Base-by-base conservation (phyloP, 2,329 filamentous ascomycete genomes). In the Amylocarpus encephaloides region DNA sequence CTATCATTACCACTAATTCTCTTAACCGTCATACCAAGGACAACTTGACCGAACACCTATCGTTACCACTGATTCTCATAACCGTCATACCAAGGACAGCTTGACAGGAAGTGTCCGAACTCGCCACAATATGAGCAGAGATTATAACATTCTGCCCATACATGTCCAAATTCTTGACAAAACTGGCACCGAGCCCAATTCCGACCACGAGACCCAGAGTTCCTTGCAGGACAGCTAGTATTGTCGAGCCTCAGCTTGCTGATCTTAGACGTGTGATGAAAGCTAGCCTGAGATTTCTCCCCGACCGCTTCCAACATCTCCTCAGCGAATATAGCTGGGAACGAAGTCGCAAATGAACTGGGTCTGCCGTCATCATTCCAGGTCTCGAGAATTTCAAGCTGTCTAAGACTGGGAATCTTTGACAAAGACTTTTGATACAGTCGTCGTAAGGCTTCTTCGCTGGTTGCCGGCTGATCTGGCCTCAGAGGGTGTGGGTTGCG, bases 91-190 rank as follows among this genome's bases (percentile, higher is more conserved):
- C n/a, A n/a, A n/a, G n/a, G n/a, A n/a, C n/a, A n/a, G n/a, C n/a
- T n/a, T n/a, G n/a, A n/a, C n/a, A n/a, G n/a, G n/a, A n/a, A 48
- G 12, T 48, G 26, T 2, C 46, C 38, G 30, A 34, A 48, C 2
- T 41, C 19, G 13, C 46, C 46, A 15, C 38, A 48, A 19, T 18
- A 15, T 18, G 4, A 3, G 5, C 43, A 51, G 11, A 51, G 39
- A 12, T 51, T 51, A 11, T 15, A 43, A 32, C 43, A 51, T 1
- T 51, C 30, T 11, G 29, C 6, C 49, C 38, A 51, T 22, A n/a
- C n/a, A 42, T 51, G 49, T n/a, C n/a, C n/a, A 29, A 15, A 16
- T 30, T 51, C 43, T 19, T 39, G 32, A 32, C 43, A 51, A 26
- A 50, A 51, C 13, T 26, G 19, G 29, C 41, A 42, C 9, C 38